Base-by-base conservation (phyloP, 495 filamentous ascomycete genomes). In the Aspergillus bridgeri region DNA sequence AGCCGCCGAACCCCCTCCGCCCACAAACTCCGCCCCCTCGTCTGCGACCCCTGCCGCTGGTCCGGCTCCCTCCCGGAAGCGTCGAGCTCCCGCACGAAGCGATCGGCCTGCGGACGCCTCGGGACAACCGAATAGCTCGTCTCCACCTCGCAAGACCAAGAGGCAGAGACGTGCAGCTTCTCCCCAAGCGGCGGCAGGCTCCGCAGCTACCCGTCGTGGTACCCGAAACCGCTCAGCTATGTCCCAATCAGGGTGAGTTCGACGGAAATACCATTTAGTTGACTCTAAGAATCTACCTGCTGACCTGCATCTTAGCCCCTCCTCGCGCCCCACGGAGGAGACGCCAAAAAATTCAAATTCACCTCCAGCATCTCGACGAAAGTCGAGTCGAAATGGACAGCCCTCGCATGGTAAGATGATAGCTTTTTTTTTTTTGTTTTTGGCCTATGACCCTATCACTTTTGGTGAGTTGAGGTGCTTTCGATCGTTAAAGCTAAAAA, bases 241-340 rank as follows among this genome's bases (percentile, higher is more conserved):
- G 92, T 91, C 91, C 75, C 89, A 87, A 78, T 83, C 88, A 69
- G 86, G 84, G 90, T 94, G 76, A 54, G 83, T 77, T 48, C n/a
- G 1, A 46, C 22, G 18, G 20, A 13, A 50, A 17, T 22, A 29
- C 13, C 6, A 20, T 4, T 48, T 42, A 19, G 19, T 38, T 23
- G 17, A 17, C 46, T 19, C 3, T 18, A 1, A 21, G 27, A 18
- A 42, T 24, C 15, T 49, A 22, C 44, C 51, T 21, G 62, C 54
- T 48, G 27, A 56, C 45, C 27, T n/a, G 42, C 20, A 20, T 42
- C 38, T 3, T 61, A 80, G 77, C 54, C 71, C 76, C 6, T 79
- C 76, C 45, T 78, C 76, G 56, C 71, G 67, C 42, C 69, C 76
- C 19, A 63, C 68, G 29, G 78, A 74, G 64, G 77, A 79, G 51